Percentiles rank a stretch among this genome's conserved stretches.
Evolutionary conservation across 2,329 filamentous ascomycete genomes (phyloP).

Genomic region (Domatiomyces globalis): DNA sequence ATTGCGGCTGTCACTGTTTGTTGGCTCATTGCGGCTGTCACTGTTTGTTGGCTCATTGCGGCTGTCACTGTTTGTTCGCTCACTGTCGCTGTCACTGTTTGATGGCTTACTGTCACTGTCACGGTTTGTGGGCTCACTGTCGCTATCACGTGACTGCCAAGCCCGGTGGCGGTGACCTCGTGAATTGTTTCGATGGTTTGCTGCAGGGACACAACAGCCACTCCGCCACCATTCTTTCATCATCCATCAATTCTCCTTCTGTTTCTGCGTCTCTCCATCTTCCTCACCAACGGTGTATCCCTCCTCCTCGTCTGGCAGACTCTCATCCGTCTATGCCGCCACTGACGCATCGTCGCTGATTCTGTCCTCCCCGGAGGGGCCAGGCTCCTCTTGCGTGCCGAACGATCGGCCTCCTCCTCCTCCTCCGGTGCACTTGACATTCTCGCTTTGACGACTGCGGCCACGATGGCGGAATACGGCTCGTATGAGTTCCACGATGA

Average conservation of each 20-base stretch:
- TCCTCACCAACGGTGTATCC: neutral
- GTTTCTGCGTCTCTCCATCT: neutral
- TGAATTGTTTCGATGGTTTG: neutral
- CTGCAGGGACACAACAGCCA: neutral
- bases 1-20: too few relatives aligned
- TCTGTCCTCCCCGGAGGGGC: neutral
- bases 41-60: too few relatives aligned
- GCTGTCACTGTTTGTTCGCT: too few relatives aligned
- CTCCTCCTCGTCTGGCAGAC: neutral
- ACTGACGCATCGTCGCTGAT: neutral
- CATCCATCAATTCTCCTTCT: neutral
- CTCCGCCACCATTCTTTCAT: neutral
- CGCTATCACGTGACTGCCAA: neutral
- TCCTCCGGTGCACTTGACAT: neutral
- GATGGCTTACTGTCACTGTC: too few relatives aligned
- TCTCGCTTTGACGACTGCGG: neutral
- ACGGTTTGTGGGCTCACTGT: too few relatives aligned
- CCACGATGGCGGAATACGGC: conserved; percentile 41
- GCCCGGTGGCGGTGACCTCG: neutral
- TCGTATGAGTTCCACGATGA: conserved; percentile 40
- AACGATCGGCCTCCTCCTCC: neutral
- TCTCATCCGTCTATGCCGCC: neutral
- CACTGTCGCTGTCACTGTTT: too few relatives aligned
- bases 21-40: too few relatives aligned
- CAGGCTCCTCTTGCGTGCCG: neutral